Base-by-base conservation (phyloP, 352 stramenopile genomes). In the Pythium brassicae region DNA sequence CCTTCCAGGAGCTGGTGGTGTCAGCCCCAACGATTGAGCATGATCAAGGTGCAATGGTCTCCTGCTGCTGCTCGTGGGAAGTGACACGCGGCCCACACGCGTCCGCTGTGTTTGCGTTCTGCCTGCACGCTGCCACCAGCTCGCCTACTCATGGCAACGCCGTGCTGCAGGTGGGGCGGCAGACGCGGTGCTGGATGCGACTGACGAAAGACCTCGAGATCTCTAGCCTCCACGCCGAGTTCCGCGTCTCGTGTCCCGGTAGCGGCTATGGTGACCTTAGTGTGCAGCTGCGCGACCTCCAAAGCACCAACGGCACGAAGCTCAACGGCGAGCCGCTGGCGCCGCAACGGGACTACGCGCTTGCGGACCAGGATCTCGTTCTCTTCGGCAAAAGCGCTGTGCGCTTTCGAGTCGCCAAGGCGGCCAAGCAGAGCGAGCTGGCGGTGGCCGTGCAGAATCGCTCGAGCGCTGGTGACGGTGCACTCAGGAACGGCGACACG, bases 231-330 rank as follows among this genome's bases (percentile, higher is more conserved):
- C 78, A 88, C 50, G 75, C 75, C 7, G 69, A 86, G 59, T 54
- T 87, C 10, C 35, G 35, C 35, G 9, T 42, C 35, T 12, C 11
- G 11, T 42, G 10, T 15, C 11, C 10, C 35, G 15, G 7, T 26
- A 22, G n/a, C n/a, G 48, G 12, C 14, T 32, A 37, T n/a, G 42
- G 15, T 2, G 55, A 11, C 1, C 45, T 29, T 10, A 35, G 25
- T 27, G 25, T 68, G 7, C 50, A 57, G 19, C 11, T 75, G 34
- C 48, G 65, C 10, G 78, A 88, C 49, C 26, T 55, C n/a, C 68
- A 71, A 45, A 86, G 75, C 59, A 88, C 78, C 27, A 88, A 88
- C 47, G 78, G 78, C 22, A 74, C 78, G 19, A 74, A 73, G 49
- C 37, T 83, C 35, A 88, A 88, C 50, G 75, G 71, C 19, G 56